phyloP scores from a whole-genome alignment of 805 yeast species.

The Candida succiphila region DNA sequence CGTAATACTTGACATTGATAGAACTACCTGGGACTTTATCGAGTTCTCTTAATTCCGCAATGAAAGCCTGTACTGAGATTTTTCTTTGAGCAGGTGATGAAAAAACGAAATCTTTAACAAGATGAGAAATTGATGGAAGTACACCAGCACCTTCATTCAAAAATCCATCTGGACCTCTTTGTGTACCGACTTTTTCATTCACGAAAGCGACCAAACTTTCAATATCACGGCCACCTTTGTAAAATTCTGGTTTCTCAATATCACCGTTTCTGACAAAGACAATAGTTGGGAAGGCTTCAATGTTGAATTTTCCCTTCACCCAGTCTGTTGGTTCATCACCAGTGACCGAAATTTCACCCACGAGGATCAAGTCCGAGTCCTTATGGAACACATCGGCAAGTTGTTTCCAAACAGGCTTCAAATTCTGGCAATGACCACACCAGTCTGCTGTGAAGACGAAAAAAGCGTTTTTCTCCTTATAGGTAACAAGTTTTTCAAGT shows the following conservation, averaged over 20 bases:
- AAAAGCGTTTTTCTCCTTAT: slow-evolving; percentile 31
- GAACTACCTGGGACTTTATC: slow-evolving; percentile 11
- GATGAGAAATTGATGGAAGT: slow-evolving; percentile 21
- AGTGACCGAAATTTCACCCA: slow-evolving; percentile 39
- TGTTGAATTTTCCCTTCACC: slow-evolving; percentile 29
- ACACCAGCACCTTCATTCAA: slow-evolving; percentile 30
- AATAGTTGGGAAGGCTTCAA: slow-evolving; percentile 46
- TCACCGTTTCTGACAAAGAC: slow-evolving; percentile 32
- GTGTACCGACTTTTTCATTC: slow-evolving; percentile 29
- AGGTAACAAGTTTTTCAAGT: slow-evolving; percentile 16
- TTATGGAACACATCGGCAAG: slow-evolving; percentile 37
- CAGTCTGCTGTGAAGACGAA: slow-evolving; percentile 51
- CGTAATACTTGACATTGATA: slow-evolving; percentile 32
- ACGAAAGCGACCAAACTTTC: slow-evolving; percentile 41
- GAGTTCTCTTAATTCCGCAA: slow-evolving; percentile 26
- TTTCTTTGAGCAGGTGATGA: slow-evolving; percentile 18
- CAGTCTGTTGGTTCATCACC: slow-evolving; percentile 31
- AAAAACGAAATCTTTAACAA: slow-evolving; percentile 20
- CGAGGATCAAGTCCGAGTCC: slow-evolving; percentile 27
- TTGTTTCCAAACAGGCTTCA: slow-evolving; percentile 39
- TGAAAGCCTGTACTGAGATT: slow-evolving; percentile 19
- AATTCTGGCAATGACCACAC: slow-evolving; percentile 48
- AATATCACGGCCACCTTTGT: slow-evolving; percentile 34
- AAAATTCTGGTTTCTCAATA: slow-evolving; percentile 22
- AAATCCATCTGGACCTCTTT: slow-evolving; percentile 31